Base-by-base conservation (phyloP, 2,329 filamentous ascomycete genomes). In the Xylariaceae sp. region DNA sequence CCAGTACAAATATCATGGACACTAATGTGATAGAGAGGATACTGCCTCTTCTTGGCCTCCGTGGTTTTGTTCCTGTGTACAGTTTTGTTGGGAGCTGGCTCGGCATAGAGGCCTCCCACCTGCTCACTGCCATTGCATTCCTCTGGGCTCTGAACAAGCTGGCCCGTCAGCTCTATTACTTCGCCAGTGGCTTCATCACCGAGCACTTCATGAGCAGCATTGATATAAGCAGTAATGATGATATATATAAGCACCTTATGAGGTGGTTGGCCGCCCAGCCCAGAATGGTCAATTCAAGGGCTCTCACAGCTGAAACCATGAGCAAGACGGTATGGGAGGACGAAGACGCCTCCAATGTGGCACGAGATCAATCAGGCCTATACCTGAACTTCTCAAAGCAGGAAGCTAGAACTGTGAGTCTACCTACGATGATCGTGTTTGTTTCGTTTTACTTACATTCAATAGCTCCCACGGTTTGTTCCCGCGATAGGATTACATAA, bases 351-450 rank as follows among this genome's bases (percentile, higher is more conserved):
- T 62, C 71, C 7, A 59, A 65, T 40, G 65, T 73, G 4, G 62
- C 70, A 51, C 67, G 64, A 23, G 69, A 71, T 37, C 43, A 56
- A 37, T 64, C 67, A 1, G 69, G 72, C 2, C 73, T 71, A n/a
- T 84, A 81, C 62, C 78, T 85, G 48, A 86, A 86, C 67, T 86
- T 86, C 69, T 82, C 82, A 2, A 82, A 80, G 58, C 80, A 84
- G 57, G 80, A 82, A 58, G 79, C 81, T 10, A 79, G 78, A 67
- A 74, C 77, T 37, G 77, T 79, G 59, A 67, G 76, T 69, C 5
- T 12, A 20, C 20, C 14, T n/a, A 12, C 26, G 18, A 45, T 43
- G 7, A 23, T 21, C 21, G 16, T 40, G 32, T 32, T 41, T 19
- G 16, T n/a, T 40, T 40, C 20, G 9, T 7, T 26, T 26, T 44